These are phyloP conservation scores for Cochlearia excelsa DNA, from an alignment of 345 rosid genomes.

Conservation along the genomic window DNA sequence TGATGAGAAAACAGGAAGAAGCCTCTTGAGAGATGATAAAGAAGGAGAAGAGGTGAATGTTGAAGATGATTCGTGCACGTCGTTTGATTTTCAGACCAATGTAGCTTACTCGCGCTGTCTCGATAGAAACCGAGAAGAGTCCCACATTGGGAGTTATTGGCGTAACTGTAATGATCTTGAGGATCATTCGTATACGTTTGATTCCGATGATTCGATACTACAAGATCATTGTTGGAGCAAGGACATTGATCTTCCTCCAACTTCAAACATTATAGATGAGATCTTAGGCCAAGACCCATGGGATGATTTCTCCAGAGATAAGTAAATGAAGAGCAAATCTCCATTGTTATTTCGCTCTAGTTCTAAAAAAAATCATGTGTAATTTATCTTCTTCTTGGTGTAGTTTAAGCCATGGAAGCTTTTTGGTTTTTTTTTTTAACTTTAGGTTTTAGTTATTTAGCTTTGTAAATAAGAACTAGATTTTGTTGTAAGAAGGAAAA, in stretches of 20 bases:
- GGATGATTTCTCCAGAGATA: slow-evolving; percentile 29
- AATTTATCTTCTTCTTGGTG: neutral
- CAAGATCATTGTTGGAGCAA: slow-evolving; percentile 39
- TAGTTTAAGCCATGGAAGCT: slow-evolving; percentile 21
- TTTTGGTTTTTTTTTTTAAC: slow-evolving; percentile 7
- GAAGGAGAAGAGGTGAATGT: slow-evolving; percentile 21
- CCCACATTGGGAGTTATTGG: slow-evolving; percentile 29
- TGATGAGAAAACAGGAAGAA: slow-evolving; percentile 42
- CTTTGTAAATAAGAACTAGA: slow-evolving; percentile 26
- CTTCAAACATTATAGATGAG: slow-evolving; percentile 68
- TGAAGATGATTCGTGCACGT: slow-evolving; percentile 47
- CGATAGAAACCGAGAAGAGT: slow-evolving; percentile 27
- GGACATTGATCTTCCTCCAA: slow-evolving; percentile 58
- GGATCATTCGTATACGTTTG: slow-evolving; percentile 43
- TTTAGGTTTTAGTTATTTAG: slow-evolving; percentile 2
- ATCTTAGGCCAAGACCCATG: slow-evolving; percentile 50
- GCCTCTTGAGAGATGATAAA: slow-evolving; percentile 24
- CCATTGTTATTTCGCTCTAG: neutral
- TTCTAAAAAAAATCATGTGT: no score
- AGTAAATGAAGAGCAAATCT: slow-evolving; percentile 25
- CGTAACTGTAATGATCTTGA: slow-evolving; percentile 35
- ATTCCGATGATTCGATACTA: slow-evolving; percentile 42
- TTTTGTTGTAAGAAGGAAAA: slow-evolving; percentile 30
- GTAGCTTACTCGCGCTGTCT: slow-evolving; percentile 25
- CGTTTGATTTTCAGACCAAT: slow-evolving; percentile 47